Conservation (phyloP, 2,329 filamentous ascomycete genomes). For the Aspergillus latus region DNA sequence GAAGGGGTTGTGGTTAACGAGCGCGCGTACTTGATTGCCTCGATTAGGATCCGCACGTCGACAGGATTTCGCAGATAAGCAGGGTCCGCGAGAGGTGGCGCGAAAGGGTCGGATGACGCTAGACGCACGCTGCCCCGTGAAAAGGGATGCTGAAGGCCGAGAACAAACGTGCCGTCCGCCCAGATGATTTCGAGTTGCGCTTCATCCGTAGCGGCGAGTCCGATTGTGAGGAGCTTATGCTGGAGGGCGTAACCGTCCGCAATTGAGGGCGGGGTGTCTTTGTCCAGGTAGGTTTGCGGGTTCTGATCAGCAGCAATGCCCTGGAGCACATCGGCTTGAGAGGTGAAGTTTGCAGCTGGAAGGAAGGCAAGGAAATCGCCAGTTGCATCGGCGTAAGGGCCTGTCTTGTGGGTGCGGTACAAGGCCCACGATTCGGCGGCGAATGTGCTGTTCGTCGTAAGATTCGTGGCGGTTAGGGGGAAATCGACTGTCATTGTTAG, state of each 20-base stretch:
- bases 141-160: slow-evolving; percentile 10
- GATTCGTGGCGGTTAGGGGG: slow-evolving; percentile 6
- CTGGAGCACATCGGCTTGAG: not conserved
- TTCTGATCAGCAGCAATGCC: not conserved
- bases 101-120: slow-evolving; percentile 1
- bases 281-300: not conserved
- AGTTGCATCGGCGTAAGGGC: slow-evolving; percentile 13
- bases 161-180: slow-evolving; percentile 9
- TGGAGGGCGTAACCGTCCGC: slow-evolving; percentile 4
- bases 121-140: slow-evolving; percentile 8
- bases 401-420: slow-evolving; percentile 2
- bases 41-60: slow-evolving; percentile 1
- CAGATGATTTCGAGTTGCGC: slow-evolving; percentile 12
- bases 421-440: not conserved
- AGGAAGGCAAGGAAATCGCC: slow-evolving; percentile 11
- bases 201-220: slow-evolving; percentile 1
- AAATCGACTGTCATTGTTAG: slow-evolving; percentile 7
- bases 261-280: not conserved
- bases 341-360: slow-evolving; percentile 1
- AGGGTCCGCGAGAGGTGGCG: not conserved
- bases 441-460: slow-evolving; percentile 10
- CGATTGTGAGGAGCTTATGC: slow-evolving; percentile 1
- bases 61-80: slow-evolving; percentile 4
- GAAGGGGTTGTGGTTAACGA: not conserved
- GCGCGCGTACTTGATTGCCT: slow-evolving; percentile 1